Conservation (phyloP, 148 eudicot species). For the Polygonum aviculare region DNA sequence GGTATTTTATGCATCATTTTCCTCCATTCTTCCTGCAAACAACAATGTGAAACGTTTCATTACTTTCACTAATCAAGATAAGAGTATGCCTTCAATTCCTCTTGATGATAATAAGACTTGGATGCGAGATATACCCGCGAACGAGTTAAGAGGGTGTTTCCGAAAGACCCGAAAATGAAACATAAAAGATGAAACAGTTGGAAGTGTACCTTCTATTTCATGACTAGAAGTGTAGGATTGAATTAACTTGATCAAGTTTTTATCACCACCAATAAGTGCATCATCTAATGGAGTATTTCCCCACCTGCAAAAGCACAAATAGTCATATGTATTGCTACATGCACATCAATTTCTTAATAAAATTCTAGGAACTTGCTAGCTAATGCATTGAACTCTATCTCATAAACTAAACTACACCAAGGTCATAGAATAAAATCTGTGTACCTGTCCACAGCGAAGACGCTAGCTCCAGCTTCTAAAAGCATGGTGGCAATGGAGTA, state of each 20-base stretch:
- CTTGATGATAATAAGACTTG: too few species aligned
- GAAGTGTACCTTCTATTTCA: not conserved
- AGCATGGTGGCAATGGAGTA: constrained; percentile 59
- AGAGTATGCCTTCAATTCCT: too few species aligned
- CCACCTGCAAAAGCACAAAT: constrained; percentile 35
- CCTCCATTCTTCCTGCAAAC: not conserved
- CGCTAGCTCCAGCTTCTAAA: constrained; percentile 77
- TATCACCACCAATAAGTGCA: constrained; percentile 42
- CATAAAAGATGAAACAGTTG: not conserved
- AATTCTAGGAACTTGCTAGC: not conserved
- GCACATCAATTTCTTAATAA: not conserved
- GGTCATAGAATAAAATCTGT: not conserved
- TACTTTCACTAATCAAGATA: not conserved
- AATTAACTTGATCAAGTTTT: constrained; percentile 47
- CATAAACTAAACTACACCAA: too few species aligned
- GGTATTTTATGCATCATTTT: not conserved
- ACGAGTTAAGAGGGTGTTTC: too few species aligned
- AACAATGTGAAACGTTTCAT: not conserved
- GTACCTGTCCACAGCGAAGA: constrained; percentile 64
- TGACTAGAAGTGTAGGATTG: constrained; percentile 21
- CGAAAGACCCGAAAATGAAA: not conserved
- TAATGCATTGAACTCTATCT: too few species aligned
- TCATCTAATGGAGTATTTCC: constrained; percentile 64
- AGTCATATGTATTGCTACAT: not conserved
- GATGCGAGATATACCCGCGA: too few species aligned